Conservation (phyloP, 768 basidiomycete genomes). For the Boletus speciosus region DNA sequence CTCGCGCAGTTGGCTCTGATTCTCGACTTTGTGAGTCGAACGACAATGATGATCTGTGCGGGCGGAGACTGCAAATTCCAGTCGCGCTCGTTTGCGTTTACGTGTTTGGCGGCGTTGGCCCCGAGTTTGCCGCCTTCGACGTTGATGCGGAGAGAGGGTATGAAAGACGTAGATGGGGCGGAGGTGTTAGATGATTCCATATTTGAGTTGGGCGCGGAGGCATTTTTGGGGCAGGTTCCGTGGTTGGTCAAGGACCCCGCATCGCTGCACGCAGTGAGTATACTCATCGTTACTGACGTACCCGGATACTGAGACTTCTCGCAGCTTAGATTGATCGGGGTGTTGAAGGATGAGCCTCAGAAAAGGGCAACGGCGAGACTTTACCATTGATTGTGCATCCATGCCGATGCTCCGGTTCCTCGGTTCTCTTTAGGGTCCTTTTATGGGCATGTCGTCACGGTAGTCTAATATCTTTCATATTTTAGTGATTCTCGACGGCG, state of each 20-base stretch:
- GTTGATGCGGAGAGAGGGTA: background rate
- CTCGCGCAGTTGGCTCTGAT: constrained; percentile 6
- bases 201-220: constrained; percentile 11
- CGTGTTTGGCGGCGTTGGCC: constrained; percentile 4
- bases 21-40: constrained; percentile 6
- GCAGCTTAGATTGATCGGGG: background rate
- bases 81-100: constrained; percentile 14
- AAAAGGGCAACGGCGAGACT: background rate
- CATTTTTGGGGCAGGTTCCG: constrained; percentile 4
- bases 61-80: constrained; percentile 11
- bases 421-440: background rate
- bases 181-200: constrained; percentile 2
- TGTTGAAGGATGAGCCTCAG: background rate
- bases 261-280: constrained; percentile 7
- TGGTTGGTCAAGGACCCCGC: constrained; percentile 2
- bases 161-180: background rate
- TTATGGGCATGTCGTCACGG: no score
- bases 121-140: constrained; percentile 3
- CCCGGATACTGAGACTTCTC: background rate
- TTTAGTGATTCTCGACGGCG: no score
- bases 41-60: constrained; percentile 2
- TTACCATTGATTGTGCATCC: background rate
- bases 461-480: no score
- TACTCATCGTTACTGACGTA: no score
- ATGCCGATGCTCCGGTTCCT: background rate